Base-by-base conservation (phyloP, 306 rosid genomes). In the Myrica gale region DNA sequence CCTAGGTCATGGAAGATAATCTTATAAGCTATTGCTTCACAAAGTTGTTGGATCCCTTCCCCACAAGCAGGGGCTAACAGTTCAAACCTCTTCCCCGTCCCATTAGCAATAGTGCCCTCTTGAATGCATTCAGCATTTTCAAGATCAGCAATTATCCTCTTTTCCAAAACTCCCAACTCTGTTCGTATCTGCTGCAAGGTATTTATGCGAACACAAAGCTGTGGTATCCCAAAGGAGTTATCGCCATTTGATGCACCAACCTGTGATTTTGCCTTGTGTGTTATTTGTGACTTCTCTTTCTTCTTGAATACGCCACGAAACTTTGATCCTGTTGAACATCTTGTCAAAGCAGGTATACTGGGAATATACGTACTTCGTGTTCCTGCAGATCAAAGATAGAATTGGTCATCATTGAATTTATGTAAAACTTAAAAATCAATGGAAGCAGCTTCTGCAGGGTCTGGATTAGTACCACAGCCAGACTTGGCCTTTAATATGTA, bases 41-140 rank as follows among this genome's bases (percentile, higher is more conserved):
- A 84, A 55, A 95, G 89, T 84, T 92, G 89, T 68, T 78, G 89
- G 78, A 92, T 90, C 65, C 97, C 92, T 85, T 95, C 99, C 66
- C 46, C 84, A 50, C 89, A 88, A 83, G 90, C 84, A 52, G 89
- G 74, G 44, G 86, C 71, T 17, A 97, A 86, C 57, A 83, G 90
- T 78, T 90, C 88, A 81, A 92, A 89, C 93, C 83, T 89, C 63
- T 82, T 87, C 48, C 82, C 89, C 46, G 12, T 71, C 76, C 84
- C 83, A 67, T 87, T 82, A 46, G 58, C 74, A 71, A 79, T 72
- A 70, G 80, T 81, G 53, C 71, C 83, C n/a, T 37, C 85, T 20
- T 53, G 74, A 47, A 56, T 19, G 57, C 85, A 79, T 78, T 80
- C 91, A 48, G 82, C 72, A 83, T 80, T 90, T 71, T 85, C 81